A percentile compares a stretch with the other conserved stretches of the same genome.
Evolutionary conservation across 1,284 basidiomycete species (phyloP).

Genomic region (Lignosus rhinocerotis): DNA sequence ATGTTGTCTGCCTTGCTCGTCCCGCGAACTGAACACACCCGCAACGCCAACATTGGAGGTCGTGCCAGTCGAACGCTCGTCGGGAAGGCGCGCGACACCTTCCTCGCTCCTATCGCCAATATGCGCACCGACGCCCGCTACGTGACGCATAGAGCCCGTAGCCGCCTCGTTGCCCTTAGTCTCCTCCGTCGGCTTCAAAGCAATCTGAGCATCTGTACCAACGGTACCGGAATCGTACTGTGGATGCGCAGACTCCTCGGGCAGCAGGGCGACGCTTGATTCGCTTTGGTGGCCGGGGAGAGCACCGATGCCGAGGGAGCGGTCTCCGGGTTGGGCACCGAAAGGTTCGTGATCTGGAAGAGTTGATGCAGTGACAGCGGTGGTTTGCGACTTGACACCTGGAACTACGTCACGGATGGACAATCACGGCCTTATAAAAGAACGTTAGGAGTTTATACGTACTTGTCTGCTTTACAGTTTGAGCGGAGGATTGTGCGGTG

Average conservation of each 20-base stretch:
- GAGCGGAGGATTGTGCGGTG: not conserved
- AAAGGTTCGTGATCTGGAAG: constrained; percentile 27
- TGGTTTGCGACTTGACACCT: constrained; percentile 3
- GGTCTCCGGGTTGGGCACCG: constrained; percentile 17
- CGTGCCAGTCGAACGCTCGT: constrained; percentile 22
- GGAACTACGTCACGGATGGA: not conserved
- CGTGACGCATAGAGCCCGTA: constrained; percentile 10
- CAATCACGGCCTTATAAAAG: not conserved
- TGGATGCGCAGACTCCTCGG: constrained; percentile 35
- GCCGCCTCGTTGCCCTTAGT: constrained; percentile 15
- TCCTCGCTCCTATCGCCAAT: constrained; percentile 33
- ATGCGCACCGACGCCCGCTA: constrained; percentile 32
- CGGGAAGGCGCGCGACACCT: constrained; percentile 34
- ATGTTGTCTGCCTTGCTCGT: constrained; percentile 24
- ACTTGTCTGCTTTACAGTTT: constrained; percentile 2
- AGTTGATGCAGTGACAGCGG: constrained; percentile 17
- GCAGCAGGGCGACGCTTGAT: constrained; percentile 33
- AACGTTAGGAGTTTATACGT: not conserved
- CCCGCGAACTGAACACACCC: constrained; percentile 29
- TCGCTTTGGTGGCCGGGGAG: constrained; percentile 34
- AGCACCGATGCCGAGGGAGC: constrained; percentile 30
- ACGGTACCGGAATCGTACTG: constrained; percentile 18
- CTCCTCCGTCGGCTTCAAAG: constrained; percentile 22
- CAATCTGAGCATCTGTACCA: constrained; percentile 8
- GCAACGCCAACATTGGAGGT: constrained; percentile 23